Conservation (phyloP, 805 yeast species). For the Maudiozyma pseudohumilis region DNA sequence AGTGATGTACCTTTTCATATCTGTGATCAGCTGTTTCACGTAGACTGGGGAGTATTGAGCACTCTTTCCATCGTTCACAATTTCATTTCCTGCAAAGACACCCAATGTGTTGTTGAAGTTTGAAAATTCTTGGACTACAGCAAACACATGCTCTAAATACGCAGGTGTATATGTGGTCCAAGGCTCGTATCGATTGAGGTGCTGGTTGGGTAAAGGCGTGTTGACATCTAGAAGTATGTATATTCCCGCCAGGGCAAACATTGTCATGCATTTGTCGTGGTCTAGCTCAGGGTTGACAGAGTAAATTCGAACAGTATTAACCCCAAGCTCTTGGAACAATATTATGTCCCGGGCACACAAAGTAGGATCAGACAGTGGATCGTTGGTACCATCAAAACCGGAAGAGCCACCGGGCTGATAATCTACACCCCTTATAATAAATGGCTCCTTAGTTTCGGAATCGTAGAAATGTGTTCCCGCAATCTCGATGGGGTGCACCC, state of each 20-base stretch:
- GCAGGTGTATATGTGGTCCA: slow-evolving; percentile 73
- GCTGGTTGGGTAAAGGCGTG: slow-evolving; percentile 70
- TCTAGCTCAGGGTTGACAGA: slow-evolving; percentile 73
- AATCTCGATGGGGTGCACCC: slow-evolving; percentile 57
- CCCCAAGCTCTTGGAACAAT: slow-evolving; percentile 72
- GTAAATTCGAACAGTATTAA: slow-evolving; percentile 81
- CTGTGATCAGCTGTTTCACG: slow-evolving; percentile 69
- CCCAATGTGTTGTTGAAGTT: slow-evolving; percentile 83
- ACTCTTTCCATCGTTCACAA: slow-evolving; percentile 70
- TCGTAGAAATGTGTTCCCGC: slow-evolving; percentile 68
- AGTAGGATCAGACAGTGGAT: slow-evolving; percentile 67
- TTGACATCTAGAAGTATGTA: slow-evolving; percentile 85
- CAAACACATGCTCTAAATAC: slow-evolving; percentile 68
- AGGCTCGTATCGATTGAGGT: slow-evolving; percentile 84
- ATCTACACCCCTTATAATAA: slow-evolving; percentile 79
- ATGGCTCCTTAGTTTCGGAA: slow-evolving; percentile 63
- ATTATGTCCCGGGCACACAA: slow-evolving; percentile 74
- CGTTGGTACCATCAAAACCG: slow-evolving; percentile 44
- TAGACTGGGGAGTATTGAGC: slow-evolving; percentile 60
- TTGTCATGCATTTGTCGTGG: slow-evolving; percentile 85
- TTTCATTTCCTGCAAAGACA: slow-evolving; percentile 87
- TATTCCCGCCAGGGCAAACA: slow-evolving; percentile 88
- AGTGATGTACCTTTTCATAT: slow-evolving; percentile 63
- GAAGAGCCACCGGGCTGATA: slow-evolving; percentile 96
- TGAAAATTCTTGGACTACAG: slow-evolving; percentile 71